These are phyloP conservation scores for Diaporthe vexans DNA, from an alignment of 2,329 filamentous ascomycete genomes.

Conservation along the genomic window DNA sequence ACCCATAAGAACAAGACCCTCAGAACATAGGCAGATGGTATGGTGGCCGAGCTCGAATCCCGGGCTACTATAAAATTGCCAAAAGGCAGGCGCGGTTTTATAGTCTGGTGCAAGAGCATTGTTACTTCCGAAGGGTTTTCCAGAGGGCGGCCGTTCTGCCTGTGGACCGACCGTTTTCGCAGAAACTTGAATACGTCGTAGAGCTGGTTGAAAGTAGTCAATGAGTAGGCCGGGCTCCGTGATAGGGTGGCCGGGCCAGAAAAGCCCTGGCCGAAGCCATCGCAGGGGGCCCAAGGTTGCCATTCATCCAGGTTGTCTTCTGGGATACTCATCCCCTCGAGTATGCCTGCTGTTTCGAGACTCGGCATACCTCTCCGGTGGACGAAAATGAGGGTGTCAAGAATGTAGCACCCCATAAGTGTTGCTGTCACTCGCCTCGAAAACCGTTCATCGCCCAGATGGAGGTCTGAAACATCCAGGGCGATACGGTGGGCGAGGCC, in stretches of 20 bases:
- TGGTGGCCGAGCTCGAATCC: constrained; percentile 41
- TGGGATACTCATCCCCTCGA: constrained; percentile 61
- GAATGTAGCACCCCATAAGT: constrained; percentile 70
- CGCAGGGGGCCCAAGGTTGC: constrained; percentile 76
- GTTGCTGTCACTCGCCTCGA: constrained; percentile 47
- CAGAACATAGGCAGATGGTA: constrained; percentile 48
- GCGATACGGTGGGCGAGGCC: constrained; percentile 73
- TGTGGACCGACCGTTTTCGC: constrained; percentile 43
- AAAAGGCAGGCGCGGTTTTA: constrained; percentile 45
- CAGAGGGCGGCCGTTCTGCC: constrained; percentile 29
- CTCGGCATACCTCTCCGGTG: constrained; percentile 65
- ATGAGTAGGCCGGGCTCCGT: constrained; percentile 51
- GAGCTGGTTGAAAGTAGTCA: constrained; percentile 60
- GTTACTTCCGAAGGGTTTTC: constrained; percentile 34
- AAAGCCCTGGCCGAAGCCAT: constrained; percentile 51
- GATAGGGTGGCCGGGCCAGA: constrained; percentile 44
- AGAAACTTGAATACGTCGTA: constrained; percentile 56
- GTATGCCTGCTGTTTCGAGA: constrained; percentile 62
- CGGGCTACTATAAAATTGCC: constrained; percentile 44
- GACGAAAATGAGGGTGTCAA: constrained; percentile 71
- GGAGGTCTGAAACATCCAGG: constrained; percentile 48
- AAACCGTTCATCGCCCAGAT: constrained; percentile 37
- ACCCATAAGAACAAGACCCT: constrained; percentile 48
- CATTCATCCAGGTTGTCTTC: constrained; percentile 81
- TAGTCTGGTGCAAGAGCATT: constrained; percentile 43